Percentiles rank a stretch among this genome's conserved stretches.
Conservation (phyloP, 305 asterid species). For the Caryopteris hybrid region DNA sequence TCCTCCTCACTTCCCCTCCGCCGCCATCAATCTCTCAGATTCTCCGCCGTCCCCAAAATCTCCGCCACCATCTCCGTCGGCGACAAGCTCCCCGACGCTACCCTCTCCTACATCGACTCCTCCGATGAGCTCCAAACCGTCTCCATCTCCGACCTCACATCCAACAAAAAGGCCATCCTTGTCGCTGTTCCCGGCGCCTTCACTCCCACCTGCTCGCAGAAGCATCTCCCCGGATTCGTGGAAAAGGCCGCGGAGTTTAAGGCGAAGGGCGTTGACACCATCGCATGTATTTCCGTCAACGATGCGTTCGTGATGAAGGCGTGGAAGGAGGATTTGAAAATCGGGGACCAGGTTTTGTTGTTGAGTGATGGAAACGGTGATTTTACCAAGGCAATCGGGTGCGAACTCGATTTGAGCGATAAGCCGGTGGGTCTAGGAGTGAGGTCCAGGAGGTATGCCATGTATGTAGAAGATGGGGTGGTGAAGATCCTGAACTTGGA, state of each 20-base stretch:
- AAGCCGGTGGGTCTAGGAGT: constrained; percentile 90
- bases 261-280: constrained; percentile 83
- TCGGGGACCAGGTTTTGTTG: constrained; percentile 67
- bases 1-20: constrained; percentile 30
- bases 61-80: constrained; percentile 78
- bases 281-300: constrained; percentile 85
- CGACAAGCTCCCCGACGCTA: constrained; percentile 76
- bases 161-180: constrained; percentile 64
- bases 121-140: constrained; percentile 79
- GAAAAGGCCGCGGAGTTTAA: constrained; percentile 69
- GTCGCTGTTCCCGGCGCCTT: constrained; percentile 97
- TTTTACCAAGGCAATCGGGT: constrained; percentile 72
- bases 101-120: constrained; percentile 72
- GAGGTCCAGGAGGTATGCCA: constrained; percentile 91
- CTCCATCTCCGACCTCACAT: constrained; percentile 66
- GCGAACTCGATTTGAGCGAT: constrained; percentile 87
- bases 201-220: constrained; percentile 94
- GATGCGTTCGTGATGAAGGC: constrained; percentile 96
- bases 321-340: constrained; percentile 72
- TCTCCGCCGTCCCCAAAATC: constrained; percentile 55
- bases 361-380: constrained; percentile 85
- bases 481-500: constrained; percentile 85
- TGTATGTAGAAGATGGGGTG: constrained; percentile 81
- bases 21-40: constrained; percentile 27
- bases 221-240: constrained; percentile 81